Evolutionary conservation across 148 eudicot genomes (phyloP).

Genomic region (Spergularia marina): DNA sequence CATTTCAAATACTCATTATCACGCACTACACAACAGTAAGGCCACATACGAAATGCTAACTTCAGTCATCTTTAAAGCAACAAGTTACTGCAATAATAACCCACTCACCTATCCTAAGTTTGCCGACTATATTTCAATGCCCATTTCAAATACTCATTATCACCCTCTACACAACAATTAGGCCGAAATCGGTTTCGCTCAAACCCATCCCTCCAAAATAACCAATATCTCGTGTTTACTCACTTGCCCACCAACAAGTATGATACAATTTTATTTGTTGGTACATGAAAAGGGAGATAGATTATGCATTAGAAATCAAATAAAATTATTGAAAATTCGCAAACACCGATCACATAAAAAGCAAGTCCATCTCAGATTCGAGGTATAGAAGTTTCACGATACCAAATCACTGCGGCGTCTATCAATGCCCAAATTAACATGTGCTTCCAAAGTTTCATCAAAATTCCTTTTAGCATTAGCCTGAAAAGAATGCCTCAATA

Average conservation of each 20-base stretch:
- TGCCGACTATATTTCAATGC: not conserved
- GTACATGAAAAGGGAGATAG: no score
- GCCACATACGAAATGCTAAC: not conserved
- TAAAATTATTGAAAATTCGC: not conserved
- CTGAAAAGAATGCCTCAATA: conserved; percentile 43
- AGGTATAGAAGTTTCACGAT: conserved; percentile 19
- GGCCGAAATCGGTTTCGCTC: not conserved
- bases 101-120: no score
- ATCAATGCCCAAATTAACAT: conserved; percentile 79
- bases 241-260: no score
- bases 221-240: no score
- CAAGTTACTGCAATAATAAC: no score
- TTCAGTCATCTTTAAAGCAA: no score
- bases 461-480: conserved; percentile 70
- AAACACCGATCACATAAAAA: not conserved
- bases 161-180: not conserved
- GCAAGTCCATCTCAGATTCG: conserved; percentile 8
- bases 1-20: not conserved
- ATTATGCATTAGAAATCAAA: not conserved
- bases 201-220: not conserved
- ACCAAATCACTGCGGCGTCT: conserved; percentile 94
- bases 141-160: not conserved
- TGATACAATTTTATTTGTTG: no score
- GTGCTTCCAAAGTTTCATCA: conserved; percentile 89
- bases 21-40: not conserved